Base-by-base conservation (phyloP, 805 yeast species). In the Yarrowia sp. region DNA sequence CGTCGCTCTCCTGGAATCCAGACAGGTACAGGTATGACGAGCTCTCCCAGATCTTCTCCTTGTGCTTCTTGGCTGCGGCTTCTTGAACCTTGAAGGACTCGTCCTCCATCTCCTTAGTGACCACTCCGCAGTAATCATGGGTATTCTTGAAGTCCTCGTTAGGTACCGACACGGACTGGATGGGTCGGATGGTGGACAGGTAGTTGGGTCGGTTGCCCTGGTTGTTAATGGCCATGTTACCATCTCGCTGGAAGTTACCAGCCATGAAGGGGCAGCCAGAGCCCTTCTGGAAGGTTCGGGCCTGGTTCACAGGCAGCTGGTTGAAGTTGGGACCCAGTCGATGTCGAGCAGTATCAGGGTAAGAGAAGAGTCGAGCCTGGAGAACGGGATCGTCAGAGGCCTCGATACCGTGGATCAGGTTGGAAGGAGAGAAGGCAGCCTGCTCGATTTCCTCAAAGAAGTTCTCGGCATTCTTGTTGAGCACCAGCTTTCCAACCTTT, bases 361-460 rank as follows among this genome's bases (percentile, higher is more conserved):
- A 89, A 0, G 93, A 87, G 76, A 87, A 89, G 71, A 89, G 79
- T 78, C 96, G 83, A 11, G 92, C 84, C 75, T 89, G 95, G 72
- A 89, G 80, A 36, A 89, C 93, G 2, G 96, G 96, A 73, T 89
- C 96, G 66, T 90, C 90, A 38, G 90, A 85, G 17, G 93, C 83
- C 76, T 88, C 92, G 79, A 87, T 85, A 71, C 89, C 89, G 52
- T 95, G 95, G 36, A 89, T 88, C n/a, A 90, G 83, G 76, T 88
- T 90, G 16, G 92, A 85, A 67, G 96, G 96, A 2, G 92, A 85
- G 75, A 89, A 89, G 0, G 96, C 96, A 67, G 87, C 89, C 74
- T 89, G 95, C 76, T 89, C 96, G 65, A 88, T 83, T 75, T 89
- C 96, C 58, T 96, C 96, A 75, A 90, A 90, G 78, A 86, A 91